phyloP scores from a whole-genome alignment of 2,329 filamentous ascomycete species.

The Gremmenia infestans region DNA sequence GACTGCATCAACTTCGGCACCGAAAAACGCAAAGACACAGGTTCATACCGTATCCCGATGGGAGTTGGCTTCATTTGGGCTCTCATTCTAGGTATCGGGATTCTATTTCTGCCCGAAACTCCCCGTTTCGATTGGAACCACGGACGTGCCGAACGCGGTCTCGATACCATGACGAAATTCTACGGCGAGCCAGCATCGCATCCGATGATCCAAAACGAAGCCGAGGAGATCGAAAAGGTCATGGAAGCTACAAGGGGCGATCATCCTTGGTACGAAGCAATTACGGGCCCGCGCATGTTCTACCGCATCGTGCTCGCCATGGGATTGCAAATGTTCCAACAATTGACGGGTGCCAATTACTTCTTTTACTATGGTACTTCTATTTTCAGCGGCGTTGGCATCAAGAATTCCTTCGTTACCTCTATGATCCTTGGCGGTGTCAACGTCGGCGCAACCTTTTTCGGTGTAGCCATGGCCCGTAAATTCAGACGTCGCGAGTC shows the following conservation, averaged over 20 bases:
- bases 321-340: slow-evolving; percentile 60
- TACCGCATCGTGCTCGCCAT: slow-evolving; percentile 63
- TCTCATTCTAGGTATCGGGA: slow-evolving; percentile 47
- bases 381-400: slow-evolving; percentile 62
- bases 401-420: slow-evolving; percentile 60
- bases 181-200: slow-evolving; percentile 41
- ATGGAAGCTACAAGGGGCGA: slow-evolving; percentile 41
- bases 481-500: slow-evolving; percentile 63
- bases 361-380: slow-evolving; percentile 63
- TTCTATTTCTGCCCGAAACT: slow-evolving; percentile 51
- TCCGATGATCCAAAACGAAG: slow-evolving; percentile 47
- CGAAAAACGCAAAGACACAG: slow-evolving; percentile 32
- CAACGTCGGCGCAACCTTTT: slow-evolving; percentile 58
- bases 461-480: slow-evolving; percentile 59
- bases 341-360: slow-evolving; percentile 61
- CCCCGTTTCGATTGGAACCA: slow-evolving; percentile 51
- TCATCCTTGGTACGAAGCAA: slow-evolving; percentile 60
- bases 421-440: slow-evolving; percentile 65
- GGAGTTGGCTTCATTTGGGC: slow-evolving; percentile 50
- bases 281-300: slow-evolving; percentile 52
- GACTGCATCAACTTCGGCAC: slow-evolving; percentile 50
- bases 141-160: slow-evolving; percentile 43
- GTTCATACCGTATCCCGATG: slow-evolving; percentile 60
- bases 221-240: slow-evolving; percentile 46
- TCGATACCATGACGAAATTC: slow-evolving; percentile 47